Base-by-base conservation (phyloP, 2,329 filamentous ascomycete species). In the Phaeosphaeria sp. region DNA sequence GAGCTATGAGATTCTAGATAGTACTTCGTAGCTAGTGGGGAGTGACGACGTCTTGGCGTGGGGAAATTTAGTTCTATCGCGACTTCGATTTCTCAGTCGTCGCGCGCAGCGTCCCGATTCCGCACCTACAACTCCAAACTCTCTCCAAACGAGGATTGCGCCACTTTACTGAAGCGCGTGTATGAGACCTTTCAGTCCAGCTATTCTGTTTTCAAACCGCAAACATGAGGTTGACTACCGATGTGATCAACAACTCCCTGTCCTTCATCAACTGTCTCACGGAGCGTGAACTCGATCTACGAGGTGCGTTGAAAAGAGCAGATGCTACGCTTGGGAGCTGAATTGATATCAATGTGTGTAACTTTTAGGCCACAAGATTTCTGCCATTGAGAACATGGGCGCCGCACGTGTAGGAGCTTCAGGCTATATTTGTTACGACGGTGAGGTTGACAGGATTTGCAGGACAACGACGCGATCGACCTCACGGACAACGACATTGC, bases 261-360 rank as follows among this genome's bases (percentile, higher is more conserved):
- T 97, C 94, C 79, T 99, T 97, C 85, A 90, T 98, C 81, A 99
- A 98, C 82, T 93, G 94, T 78, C 87, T 99, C 80, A 96, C 95
- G 83, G 95, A 99, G 86, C 92, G 95, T 80, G 95, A 99, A 87
- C 88, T 99, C 79, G 93, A 98, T 85, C 92, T 99, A 74, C 89
- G 95, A 97, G 95, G 95, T 98, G 91, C 88, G 93, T 87, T 87
- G 90, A 90, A 92, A 96, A 92, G 92, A 89, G 85, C 91, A 94
- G 93, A 95, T 96, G 88, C 92, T 97, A 91, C 91, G 93, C 88
- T 87, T 88, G 82, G 77, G 88, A 89, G 86, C 90, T 91, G 85
- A 87, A 87, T 94, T 95, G 89, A 96, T 93, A 90, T 87, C 84
- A 78, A 84, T 82, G 81, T 82, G 82, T 77, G 68, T 68, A 61